A percentile compares a stretch with the other conserved stretches of the same genome.
Conservation (phyloP, 345 rosid genomes). For the Orychophragmus violaceus region DNA sequence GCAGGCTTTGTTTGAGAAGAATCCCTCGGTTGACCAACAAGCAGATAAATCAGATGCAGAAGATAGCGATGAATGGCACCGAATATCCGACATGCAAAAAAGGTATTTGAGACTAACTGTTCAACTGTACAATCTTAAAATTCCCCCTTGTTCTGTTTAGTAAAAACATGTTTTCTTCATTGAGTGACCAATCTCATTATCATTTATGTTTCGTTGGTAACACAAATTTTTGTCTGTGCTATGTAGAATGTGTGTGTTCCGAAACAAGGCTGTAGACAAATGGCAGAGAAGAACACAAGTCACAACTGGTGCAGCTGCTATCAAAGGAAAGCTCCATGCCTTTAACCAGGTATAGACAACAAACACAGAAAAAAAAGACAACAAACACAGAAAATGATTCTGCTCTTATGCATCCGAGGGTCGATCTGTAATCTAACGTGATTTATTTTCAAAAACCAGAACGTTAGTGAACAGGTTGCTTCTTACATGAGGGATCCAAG, state of each 20-base stretch:
- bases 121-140: neutral
- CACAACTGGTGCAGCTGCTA: slow-evolving; percentile 88
- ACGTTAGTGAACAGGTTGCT: slow-evolving; percentile 86
- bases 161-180: neutral
- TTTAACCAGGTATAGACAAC: slow-evolving; percentile 93
- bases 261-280: slow-evolving; percentile 83
- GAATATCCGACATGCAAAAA: slow-evolving; percentile 51
- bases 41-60: slow-evolving; percentile 36
- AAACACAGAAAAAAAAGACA: too few relatives aligned
- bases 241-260: slow-evolving; percentile 60
- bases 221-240: neutral
- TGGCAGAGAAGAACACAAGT: slow-evolving; percentile 95
- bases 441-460: slow-evolving; percentile 38
- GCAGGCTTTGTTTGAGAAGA: slow-evolving; percentile 79
- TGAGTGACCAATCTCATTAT: neutral
- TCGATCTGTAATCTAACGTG: slow-evolving; percentile 13
- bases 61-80: slow-evolving; percentile 59
- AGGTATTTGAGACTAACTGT: slow-evolving; percentile 39
- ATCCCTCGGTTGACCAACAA: slow-evolving; percentile 58
- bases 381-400: neutral
- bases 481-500: slow-evolving; percentile 89
- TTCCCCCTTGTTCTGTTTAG: neutral
- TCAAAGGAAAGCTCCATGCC: slow-evolving; percentile 75
- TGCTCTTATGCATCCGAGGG: neutral
- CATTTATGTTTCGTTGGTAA: neutral